phyloP scores from a whole-genome alignment of 352 stramenopile species.

The Pythium graminicola region DNA sequence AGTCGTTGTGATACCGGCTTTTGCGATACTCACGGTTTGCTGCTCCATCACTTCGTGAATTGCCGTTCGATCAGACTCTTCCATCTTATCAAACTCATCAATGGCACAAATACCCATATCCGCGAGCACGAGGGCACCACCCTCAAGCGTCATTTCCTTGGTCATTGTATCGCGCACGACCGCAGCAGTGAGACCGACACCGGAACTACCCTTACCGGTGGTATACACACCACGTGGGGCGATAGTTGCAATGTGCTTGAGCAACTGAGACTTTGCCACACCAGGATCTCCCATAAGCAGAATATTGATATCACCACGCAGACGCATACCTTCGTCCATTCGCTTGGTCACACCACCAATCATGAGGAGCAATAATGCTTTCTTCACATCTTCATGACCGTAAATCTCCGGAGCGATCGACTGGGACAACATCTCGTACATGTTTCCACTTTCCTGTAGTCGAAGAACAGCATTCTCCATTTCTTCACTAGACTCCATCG shows the following conservation, averaged over 20 bases:
- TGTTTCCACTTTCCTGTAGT: slow-evolving; percentile 64
- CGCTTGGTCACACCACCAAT: slow-evolving; percentile 90
- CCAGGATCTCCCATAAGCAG: slow-evolving; percentile 97
- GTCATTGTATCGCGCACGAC: slow-evolving; percentile 95
- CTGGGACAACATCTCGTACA: slow-evolving; percentile 92
- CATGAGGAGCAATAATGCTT: slow-evolving; percentile 96
- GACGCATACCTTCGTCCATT: slow-evolving; percentile 92
- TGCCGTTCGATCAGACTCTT: slow-evolving; percentile 95
- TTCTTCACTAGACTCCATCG: slow-evolving; percentile 80
- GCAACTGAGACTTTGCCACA: slow-evolving; percentile 98
- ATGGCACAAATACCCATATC: slow-evolving; percentile 98
- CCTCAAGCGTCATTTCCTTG: slow-evolving; percentile 89
- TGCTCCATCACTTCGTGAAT: slow-evolving; percentile 99
- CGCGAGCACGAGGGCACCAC: slow-evolving; percentile 97
- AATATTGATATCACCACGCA: slow-evolving; percentile 99
- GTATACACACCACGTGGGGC: slow-evolving; percentile 98
- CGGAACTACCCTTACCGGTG: slow-evolving; percentile 98
- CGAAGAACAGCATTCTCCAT: slow-evolving; percentile 74
- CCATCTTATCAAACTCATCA: slow-evolving; percentile 99
- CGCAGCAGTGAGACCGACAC: slow-evolving; percentile 97
- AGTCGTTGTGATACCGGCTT: slow-evolving; percentile 98
- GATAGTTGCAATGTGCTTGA: slow-evolving; percentile 98
- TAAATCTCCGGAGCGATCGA: slow-evolving; percentile 99
- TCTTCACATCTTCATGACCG: slow-evolving; percentile 99
- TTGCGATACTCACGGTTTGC: slow-evolving; percentile 98